Percentiles rank a stretch among this genome's conserved stretches.
Conservation (phyloP, 306 rosid genomes). For the Sindora glabra region DNA sequence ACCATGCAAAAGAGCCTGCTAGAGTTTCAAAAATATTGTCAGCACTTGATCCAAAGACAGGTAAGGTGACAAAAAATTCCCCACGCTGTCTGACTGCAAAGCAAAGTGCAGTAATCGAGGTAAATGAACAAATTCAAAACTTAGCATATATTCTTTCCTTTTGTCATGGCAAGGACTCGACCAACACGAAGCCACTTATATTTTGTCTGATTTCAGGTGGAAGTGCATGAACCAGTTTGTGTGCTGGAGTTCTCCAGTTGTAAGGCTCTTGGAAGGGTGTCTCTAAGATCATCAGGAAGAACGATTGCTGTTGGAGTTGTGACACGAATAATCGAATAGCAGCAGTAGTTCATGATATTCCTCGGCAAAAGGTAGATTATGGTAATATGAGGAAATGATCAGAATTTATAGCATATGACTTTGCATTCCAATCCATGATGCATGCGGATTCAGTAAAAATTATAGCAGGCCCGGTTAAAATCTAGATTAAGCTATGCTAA, state of each 20-base stretch:
- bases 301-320: slow-evolving; percentile 81
- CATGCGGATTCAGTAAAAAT: slow-evolving; percentile 1
- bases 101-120: slow-evolving; percentile 92
- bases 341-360: slow-evolving; percentile 12
- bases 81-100: slow-evolving; percentile 82
- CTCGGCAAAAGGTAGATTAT: background rate
- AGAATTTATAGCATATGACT: background rate
- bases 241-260: slow-evolving; percentile 61
- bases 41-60: slow-evolving; percentile 76
- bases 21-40: slow-evolving; percentile 64
- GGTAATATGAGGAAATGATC: slow-evolving; percentile 2
- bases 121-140: slow-evolving; percentile 21
- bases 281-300: slow-evolving; percentile 72
- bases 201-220: slow-evolving; percentile 47
- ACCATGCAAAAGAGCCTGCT: slow-evolving; percentile 80
- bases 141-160: background rate
- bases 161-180: background rate
- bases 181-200: background rate
- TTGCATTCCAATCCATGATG: background rate
- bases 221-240: slow-evolving; percentile 63
- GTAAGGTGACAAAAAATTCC: slow-evolving; percentile 68
- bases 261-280: slow-evolving; percentile 81
- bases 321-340: slow-evolving; percentile 52
- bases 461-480: background rate
- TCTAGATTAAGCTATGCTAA: slow-evolving; percentile 2